Base-by-base conservation (phyloP, 352 stramenopile genomes). In the Globisporangium mamillatum region DNA sequence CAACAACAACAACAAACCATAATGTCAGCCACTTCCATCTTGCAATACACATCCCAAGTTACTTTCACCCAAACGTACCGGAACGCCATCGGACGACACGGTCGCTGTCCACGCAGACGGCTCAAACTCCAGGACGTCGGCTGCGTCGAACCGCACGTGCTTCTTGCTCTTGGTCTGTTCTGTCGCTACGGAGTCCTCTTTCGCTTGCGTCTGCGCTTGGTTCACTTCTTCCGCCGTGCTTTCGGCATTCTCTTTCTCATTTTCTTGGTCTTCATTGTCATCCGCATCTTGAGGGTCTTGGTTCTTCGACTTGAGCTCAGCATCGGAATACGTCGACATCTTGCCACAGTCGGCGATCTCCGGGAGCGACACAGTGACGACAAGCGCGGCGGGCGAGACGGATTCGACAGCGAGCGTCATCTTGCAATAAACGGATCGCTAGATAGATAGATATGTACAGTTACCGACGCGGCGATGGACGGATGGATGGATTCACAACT, bases 101-200 rank as follows among this genome's bases (percentile, higher is more conserved):
- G 82, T 90, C 54, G 83, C 85, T n/a, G 84, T 93, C 81, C 82
- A 93, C 72, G 89, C 80, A 20, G 86, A 92, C 32, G 86, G 86
- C 64, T 94, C 86, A 52, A 94, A 94, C 76, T 94, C 86, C 32
- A 93, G 73, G 12, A 94, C 73, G 34, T 94, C 81, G 5, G 80
- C 83, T 18, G 75, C 64, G 18, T 86, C 73, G 63, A 94, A 94
- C 20, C 71, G 72, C 57, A 92, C 81, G 66, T 75, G 67, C 67
- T 84, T 84, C 46, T 74, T 71, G 67, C 62, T 76, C 22, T 60
- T 60, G 20, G 53, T 58, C 41, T 74, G 36, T 5, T 64, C 63
- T 38, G 27, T 57, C 22, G 41, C 41, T 29, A 12, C 9, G 4
- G 50, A 3, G 50, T 68, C 53, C n/a, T 60, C 29, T 16, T 25